Evolutionary conservation across 176 grass and related monocot genomes (phyloP).

Genomic region (Cenchrus purpureus): DNA sequence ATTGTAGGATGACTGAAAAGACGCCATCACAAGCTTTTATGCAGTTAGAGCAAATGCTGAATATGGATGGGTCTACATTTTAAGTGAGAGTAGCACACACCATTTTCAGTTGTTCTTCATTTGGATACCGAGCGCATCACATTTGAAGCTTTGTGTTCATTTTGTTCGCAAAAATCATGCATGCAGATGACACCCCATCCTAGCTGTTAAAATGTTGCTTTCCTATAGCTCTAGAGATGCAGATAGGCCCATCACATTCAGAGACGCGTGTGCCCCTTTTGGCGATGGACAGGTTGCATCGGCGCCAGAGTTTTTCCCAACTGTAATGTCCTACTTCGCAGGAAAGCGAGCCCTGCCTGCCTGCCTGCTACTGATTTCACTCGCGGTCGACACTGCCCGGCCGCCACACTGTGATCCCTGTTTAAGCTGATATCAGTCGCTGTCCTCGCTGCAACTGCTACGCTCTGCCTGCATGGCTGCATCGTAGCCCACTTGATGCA

Average conservation of each 20-base stretch:
- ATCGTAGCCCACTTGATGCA: conserved; percentile 33
- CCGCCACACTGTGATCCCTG: background rate
- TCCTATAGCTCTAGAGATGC: conserved; percentile 23
- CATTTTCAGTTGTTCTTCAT: background rate
- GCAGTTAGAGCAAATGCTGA: background rate
- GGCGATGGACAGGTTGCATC: conserved; percentile 45
- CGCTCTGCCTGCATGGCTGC: background rate
- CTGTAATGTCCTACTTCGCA: conserved; percentile 53
- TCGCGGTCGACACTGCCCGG: conserved; percentile 14
- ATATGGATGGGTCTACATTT: background rate
- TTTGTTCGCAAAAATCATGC: background rate
- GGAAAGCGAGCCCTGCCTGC: conserved; percentile 42
- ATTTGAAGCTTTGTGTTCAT: background rate
- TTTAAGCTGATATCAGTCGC: conserved; percentile 21
- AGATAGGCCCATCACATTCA: conserved; percentile 25
- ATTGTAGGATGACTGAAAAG: background rate
- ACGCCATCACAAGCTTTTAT: background rate
- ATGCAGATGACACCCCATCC: conserved; percentile 8
- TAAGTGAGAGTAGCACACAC: background rate
- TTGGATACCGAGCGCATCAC: background rate
- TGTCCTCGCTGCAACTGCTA: conserved; percentile 27
- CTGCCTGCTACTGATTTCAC: conserved; percentile 20
- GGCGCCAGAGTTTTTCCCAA: conserved; percentile 59
- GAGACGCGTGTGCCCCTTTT: conserved; percentile 37
- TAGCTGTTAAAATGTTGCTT: conserved; percentile 51